These are phyloP conservation scores for Trichosporon sp. DNA, from an alignment of 1,284 basidiomycete genomes.

Conservation along the genomic window DNA sequence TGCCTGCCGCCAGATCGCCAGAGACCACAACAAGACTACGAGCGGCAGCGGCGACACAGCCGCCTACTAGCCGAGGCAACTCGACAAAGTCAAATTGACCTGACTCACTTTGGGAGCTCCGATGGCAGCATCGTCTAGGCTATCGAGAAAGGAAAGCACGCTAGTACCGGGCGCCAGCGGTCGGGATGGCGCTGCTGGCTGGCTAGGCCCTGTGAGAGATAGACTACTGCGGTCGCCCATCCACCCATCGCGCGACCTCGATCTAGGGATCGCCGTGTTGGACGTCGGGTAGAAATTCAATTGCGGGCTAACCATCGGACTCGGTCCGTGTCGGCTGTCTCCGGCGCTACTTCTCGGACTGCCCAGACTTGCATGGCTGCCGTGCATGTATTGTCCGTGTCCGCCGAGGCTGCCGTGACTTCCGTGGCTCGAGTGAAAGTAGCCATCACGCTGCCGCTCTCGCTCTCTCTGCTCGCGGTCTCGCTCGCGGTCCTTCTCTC, in stretches of 20 bases:
- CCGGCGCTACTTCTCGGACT: background rate
- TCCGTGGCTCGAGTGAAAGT: background rate
- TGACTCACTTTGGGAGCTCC: background rate
- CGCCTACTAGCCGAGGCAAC: no score
- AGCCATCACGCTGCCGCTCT: background rate
- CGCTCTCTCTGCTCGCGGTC: background rate
- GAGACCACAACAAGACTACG: no score
- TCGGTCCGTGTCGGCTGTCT: background rate
- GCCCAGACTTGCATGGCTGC: background rate
- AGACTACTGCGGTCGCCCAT: background rate
- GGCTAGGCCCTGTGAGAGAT: background rate
- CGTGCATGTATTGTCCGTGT: background rate
- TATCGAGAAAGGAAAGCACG: slow-evolving; percentile 13
- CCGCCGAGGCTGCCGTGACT: background rate
- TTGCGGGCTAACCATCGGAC: background rate
- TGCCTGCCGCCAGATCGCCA: no score
- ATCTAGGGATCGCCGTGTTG: background rate
- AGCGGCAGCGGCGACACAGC: no score
- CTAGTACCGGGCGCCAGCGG: background rate
- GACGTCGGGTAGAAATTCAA: background rate
- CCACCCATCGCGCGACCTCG: background rate
- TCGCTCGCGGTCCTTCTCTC: background rate
- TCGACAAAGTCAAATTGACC: background rate
- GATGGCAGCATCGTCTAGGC: slow-evolving; percentile 10
- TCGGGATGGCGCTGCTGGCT: background rate